These are phyloP conservation scores for Nitzschia sp. DNA, from an alignment of 108 stramenopile species.

Conservation along the genomic window DNA sequence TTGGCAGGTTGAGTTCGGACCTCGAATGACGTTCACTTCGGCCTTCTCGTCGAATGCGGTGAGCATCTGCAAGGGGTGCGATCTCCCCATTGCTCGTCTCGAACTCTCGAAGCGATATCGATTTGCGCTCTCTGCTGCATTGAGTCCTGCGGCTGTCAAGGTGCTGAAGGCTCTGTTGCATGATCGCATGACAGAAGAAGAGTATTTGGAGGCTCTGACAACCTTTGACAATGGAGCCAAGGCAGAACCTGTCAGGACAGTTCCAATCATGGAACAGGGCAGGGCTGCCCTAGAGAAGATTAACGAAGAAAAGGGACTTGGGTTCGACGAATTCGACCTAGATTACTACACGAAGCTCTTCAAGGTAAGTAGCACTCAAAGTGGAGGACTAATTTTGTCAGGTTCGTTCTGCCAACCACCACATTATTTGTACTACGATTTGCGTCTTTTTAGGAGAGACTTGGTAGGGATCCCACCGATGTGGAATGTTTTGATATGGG, in stretches of 20 bases:
- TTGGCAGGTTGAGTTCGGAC: constrained; percentile 92
- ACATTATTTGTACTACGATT: neutral
- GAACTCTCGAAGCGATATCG: constrained; percentile 88
- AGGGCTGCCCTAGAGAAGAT: constrained; percentile 88
- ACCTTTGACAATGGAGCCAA: constrained; percentile 81
- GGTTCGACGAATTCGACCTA: constrained; percentile 98
- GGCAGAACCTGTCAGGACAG: constrained; percentile 66
- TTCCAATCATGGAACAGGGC: constrained; percentile 93
- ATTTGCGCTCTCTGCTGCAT: constrained; percentile 34
- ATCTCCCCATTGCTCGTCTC: constrained; percentile 72
- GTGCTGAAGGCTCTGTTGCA: constrained; percentile 74
- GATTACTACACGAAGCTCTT: constrained; percentile 97
- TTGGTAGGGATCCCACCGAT: constrained; percentile 95
- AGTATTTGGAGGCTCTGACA: constrained; percentile 72
- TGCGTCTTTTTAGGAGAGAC: constrained; percentile 65
- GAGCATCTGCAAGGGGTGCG: constrained; percentile 87
- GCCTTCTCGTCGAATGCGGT: constrained; percentile 96
- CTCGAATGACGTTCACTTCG: constrained; percentile 96
- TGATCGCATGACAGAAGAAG: constrained; percentile 99
- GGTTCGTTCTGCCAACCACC: neutral
- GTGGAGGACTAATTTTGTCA: neutral
- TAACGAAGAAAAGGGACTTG: constrained; percentile 89
- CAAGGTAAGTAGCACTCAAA: constrained; percentile 54
- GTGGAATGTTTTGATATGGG: constrained; percentile 99
- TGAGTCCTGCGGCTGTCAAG: constrained; percentile 36